These are phyloP conservation scores for Cornus kousa DNA, from an alignment of 148 eudicot genomes.

Conservation along the genomic window DNA sequence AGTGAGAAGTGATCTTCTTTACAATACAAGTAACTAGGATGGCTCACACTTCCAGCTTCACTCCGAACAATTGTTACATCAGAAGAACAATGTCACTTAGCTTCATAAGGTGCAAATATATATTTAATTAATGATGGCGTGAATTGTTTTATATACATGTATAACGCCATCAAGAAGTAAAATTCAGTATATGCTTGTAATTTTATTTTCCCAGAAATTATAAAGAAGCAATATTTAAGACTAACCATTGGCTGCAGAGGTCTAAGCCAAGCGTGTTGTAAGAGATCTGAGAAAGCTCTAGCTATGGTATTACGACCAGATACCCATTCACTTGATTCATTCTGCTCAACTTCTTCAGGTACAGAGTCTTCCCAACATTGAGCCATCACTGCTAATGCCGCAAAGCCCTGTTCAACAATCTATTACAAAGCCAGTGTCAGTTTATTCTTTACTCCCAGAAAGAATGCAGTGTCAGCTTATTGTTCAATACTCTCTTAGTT, in stretches of 20 bases:
- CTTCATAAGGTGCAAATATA: background rate
- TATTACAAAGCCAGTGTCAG: conserved; percentile 17
- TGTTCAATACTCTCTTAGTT: background rate
- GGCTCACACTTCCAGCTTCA: background rate
- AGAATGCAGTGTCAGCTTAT: conserved; percentile 1
- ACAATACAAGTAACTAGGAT: background rate
- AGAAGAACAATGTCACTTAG: background rate
- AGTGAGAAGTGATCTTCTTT: background rate
- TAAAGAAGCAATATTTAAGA: background rate
- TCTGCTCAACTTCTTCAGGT: conserved; percentile 46
- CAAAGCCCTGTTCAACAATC: conserved; percentile 67
- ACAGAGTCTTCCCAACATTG: conserved; percentile 62
- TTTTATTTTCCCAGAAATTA: conserved; percentile 1
- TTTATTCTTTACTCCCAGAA: no score
- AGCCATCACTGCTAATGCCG: conserved; percentile 66
- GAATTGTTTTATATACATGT: background rate
- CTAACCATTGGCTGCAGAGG: conserved; percentile 50
- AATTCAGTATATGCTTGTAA: background rate
- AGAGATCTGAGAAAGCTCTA: conserved; percentile 56
- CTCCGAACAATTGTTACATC: background rate
- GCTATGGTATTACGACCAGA: conserved; percentile 48
- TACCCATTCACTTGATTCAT: conserved; percentile 35
- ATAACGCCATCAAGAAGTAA: background rate
- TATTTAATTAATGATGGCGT: background rate
- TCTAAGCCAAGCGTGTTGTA: conserved; percentile 69